A percentile compares a stretch with the other conserved stretches of the same genome.
These are phyloP conservation scores for Clarireedia homoeocarpa DNA, from an alignment of 2,329 filamentous ascomycete genomes.

Conservation along the genomic window DNA sequence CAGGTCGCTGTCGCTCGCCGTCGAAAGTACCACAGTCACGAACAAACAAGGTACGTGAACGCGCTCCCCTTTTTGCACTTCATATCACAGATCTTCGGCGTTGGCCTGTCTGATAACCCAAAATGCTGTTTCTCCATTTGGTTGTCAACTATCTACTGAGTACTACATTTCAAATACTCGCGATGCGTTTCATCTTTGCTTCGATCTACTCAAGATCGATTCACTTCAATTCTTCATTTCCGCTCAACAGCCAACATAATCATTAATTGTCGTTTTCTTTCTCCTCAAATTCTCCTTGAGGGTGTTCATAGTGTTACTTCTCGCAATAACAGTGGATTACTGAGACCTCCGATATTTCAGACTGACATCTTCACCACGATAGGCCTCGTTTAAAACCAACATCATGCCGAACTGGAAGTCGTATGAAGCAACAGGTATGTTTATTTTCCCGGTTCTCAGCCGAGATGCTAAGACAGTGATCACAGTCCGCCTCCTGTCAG, in stretches of 20 bases:
- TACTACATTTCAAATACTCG: background rate
- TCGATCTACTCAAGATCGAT: background rate
- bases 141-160: background rate
- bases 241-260: too few species aligned
- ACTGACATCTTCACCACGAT: background rate
- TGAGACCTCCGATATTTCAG: background rate
- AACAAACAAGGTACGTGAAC: too few species aligned
- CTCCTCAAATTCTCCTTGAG: background rate
- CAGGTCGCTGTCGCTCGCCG: too few species aligned
- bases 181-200: slow-evolving; percentile 5
- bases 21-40: too few species aligned
- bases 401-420: slow-evolving; percentile 51
- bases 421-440: slow-evolving; percentile 44
- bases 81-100: too few species aligned
- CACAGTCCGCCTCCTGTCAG: slow-evolving; percentile 47
- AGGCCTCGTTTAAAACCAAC: background rate
- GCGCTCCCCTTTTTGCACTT: too few species aligned
- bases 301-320: background rate
- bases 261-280: background rate
- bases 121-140: too few species aligned
- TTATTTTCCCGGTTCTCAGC: background rate
- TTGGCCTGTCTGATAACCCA: too few species aligned
- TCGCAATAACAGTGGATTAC: background rate
- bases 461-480: background rate
- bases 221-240: background rate